phyloP scores from a whole-genome alignment of 148 eudicot genomes.

The Rheum nobile region DNA sequence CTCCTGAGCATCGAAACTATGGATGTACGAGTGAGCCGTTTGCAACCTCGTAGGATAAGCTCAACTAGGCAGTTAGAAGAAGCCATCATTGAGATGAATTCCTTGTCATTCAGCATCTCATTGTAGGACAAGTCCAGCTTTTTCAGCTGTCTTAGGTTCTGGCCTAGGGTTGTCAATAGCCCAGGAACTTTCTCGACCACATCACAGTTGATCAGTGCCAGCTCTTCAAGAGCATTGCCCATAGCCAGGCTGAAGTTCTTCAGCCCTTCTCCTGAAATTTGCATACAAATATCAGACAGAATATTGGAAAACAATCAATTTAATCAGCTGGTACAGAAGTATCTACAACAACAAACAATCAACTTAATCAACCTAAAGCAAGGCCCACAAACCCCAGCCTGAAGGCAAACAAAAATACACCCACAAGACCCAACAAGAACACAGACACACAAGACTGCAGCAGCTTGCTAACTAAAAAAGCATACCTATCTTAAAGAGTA shows the following conservation, averaged over 20 bases:
- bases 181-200: slow-evolving; percentile 36
- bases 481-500: too few species aligned
- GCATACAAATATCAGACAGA: neutral
- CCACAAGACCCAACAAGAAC: too few species aligned
- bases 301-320: neutral
- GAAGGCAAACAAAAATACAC: too few species aligned
- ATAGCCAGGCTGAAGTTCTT: slow-evolving; percentile 19
- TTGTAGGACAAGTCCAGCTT: slow-evolving; percentile 44
- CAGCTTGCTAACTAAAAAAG: too few species aligned
- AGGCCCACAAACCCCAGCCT: too few species aligned
- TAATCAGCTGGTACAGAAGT: neutral
- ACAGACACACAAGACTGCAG: too few species aligned
- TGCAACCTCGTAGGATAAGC: slow-evolving; percentile 40
- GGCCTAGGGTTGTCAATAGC: slow-evolving; percentile 37
- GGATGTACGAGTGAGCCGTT: slow-evolving; percentile 18
- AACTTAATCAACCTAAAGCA: too few species aligned
- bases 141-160: slow-evolving; percentile 27
- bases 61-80: slow-evolving; percentile 25
- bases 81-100: slow-evolving; percentile 34
- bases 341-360: too few species aligned
- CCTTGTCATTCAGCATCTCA: slow-evolving; percentile 41
- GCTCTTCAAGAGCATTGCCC: slow-evolving; percentile 25
- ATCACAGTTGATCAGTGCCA: slow-evolving; percentile 45
- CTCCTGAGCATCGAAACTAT: slow-evolving; percentile 16
- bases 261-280: slow-evolving; percentile 34